phyloP scores from a whole-genome alignment of 441 rosid genomes.

The Euphorbia schlechtendalii region DNA sequence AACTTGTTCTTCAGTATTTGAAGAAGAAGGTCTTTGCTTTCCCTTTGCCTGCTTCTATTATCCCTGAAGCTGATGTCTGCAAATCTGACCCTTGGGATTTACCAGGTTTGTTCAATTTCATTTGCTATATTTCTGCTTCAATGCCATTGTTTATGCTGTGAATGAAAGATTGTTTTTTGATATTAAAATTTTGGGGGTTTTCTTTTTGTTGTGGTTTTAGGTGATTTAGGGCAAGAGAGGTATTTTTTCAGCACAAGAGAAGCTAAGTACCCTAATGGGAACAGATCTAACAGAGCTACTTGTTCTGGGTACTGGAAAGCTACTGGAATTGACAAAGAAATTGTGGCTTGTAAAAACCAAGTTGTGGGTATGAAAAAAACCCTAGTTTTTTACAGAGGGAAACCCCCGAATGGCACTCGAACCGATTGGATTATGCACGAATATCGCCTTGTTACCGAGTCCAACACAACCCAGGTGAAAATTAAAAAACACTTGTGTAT shows the following conservation, averaged over 20 bases:
- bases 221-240: conserved; percentile 78
- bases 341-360: conserved; percentile 45
- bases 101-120: conserved; percentile 53
- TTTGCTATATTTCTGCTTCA: too few relatives aligned
- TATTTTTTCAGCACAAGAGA: conserved; percentile 91
- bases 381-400: conserved; percentile 89
- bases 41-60: conserved; percentile 91
- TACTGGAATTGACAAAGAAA: conserved; percentile 81
- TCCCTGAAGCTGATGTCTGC: conserved; percentile 89
- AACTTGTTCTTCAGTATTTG: conserved; percentile 83
- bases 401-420: conserved; percentile 75
- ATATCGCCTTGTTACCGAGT: conserved; percentile 52
- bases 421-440: conserved; percentile 99
- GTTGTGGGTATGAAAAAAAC: conserved; percentile 93
- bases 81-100: conserved; percentile 96
- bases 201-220: conserved; percentile 20
- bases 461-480: conserved; percentile 28
- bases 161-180: not conserved
- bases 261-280: conserved; percentile 93
- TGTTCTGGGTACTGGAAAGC: conserved; percentile 97
- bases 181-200: conserved; percentile 8
- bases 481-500: not conserved
- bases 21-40: conserved; percentile 57
- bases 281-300: conserved; percentile 84
- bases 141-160: too few relatives aligned